Percentiles rank a stretch among this genome's conserved stretches.
phyloP scores from a whole-genome alignment of 805 yeast genomes.

The Debaryomyces hansenii region DNA sequence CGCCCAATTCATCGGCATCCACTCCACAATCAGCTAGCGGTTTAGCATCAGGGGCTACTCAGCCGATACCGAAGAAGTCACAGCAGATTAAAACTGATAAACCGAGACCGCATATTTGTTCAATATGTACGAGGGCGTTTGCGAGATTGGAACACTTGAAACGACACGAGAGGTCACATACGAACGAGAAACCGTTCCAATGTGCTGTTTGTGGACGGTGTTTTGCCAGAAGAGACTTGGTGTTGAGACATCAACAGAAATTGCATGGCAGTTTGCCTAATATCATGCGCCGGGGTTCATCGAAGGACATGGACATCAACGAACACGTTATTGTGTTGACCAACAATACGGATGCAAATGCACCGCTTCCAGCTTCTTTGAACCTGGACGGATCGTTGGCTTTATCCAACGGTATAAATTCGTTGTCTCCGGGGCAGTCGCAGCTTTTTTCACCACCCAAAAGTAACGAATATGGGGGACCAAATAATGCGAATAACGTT shows the following conservation, averaged over 20 bases:
- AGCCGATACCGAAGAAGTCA: constrained; percentile 85
- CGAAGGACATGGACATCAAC: constrained; percentile 27
- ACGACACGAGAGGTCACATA: constrained; percentile 91
- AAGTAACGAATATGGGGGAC: constrained; percentile 1
- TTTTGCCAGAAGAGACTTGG: constrained; percentile 86
- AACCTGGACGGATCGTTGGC: not conserved
- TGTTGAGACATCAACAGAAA: constrained; percentile 92
- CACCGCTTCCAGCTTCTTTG: constrained; percentile 39
- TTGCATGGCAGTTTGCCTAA: constrained; percentile 63
- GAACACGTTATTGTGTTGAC: constrained; percentile 53
- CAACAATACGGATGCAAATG: constrained; percentile 52
- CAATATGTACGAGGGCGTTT: constrained; percentile 91
- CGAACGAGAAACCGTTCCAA: constrained; percentile 93
- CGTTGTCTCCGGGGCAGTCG: constrained; percentile 7
- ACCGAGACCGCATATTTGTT: constrained; percentile 90
- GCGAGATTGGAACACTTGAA: constrained; percentile 93
- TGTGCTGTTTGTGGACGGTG: constrained; percentile 96
- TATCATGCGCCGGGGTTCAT: constrained; percentile 31
- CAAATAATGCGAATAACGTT: not conserved
- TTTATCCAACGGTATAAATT: not conserved
- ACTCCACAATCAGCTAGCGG: not conserved
- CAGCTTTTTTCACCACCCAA: constrained; percentile 16
- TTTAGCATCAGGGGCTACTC: constrained; percentile 19
- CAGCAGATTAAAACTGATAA: constrained; percentile 84
- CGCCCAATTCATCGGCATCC: not conserved